Base-by-base conservation (phyloP, 106 monocot genomes). In the Acorus gramineus region DNA sequence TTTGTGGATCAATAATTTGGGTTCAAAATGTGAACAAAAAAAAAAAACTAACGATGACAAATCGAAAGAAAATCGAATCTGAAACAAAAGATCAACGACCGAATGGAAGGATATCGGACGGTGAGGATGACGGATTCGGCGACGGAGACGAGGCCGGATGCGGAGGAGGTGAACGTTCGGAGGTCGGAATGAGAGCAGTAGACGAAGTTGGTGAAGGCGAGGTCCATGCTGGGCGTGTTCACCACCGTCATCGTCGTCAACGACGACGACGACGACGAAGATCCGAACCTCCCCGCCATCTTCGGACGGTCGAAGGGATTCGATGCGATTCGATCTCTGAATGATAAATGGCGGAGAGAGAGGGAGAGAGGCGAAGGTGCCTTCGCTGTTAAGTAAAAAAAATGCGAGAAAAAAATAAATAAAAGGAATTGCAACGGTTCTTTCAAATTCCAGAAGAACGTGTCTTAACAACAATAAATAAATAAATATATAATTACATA, bases 151-250 rank as follows among this genome's bases (percentile, higher is more conserved):
- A 2, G 44, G 4, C n/a, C 75, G 14, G 81, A 79, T 77, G 82
- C 81, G 52, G 74, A 66, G 64, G 61, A 6, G 9, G 81, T 44
- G 65, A 98, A 73, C 53, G 67, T 59, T 7, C 65, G 56, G 65
- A 87, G 64, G 56, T 98, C 96, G 67, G 52, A 47, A 53, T 56
- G 6, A 8, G 96, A 83, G 79, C 84, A 80, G 76, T 85, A 98
- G 52, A 81, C 87, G 67, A 67, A 69, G 77, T 98, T 98, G 69
- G 91, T 88, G 54, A 87, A 79, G 11, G 83, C 91, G 49, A 98
- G 83, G 14, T 91, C 96, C 62, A 87, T 82, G 66, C 14, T 79
- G 54, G 86, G 96, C 65, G 79, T 80, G 79, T 51, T 85, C 43
- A 76, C 78, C 47, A 98, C 96, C 65, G 61, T 71, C 96, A 91